These are phyloP conservation scores for Glycine soja DNA, from an alignment of 306 rosid species.

Conservation along the genomic window DNA sequence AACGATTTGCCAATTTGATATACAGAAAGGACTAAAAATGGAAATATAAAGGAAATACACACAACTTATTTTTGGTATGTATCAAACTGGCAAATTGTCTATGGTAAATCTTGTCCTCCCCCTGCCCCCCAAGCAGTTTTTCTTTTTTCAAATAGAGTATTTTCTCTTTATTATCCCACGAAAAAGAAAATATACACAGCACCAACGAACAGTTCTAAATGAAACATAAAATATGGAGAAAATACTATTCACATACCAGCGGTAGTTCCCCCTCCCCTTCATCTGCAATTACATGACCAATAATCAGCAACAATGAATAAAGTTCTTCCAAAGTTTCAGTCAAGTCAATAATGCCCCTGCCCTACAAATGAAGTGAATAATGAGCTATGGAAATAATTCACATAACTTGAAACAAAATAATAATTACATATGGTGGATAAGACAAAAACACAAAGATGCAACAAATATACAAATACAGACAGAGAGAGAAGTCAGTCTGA, in stretches of 20 bases:
- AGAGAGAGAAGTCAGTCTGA: not conserved
- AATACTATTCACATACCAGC: conserved; percentile 61
- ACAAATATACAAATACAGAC: conserved; percentile 9
- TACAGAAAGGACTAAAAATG: conserved; percentile 16
- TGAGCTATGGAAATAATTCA: conserved; percentile 47
- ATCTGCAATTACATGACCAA: conserved; percentile 91
- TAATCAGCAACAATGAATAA: conserved; percentile 83
- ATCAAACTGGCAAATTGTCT: conserved; percentile 1
- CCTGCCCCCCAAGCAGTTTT: not conserved
- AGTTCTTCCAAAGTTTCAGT: conserved; percentile 94
- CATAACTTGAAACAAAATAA: conserved; percentile 2
- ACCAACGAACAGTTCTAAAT: conserved; percentile 25
- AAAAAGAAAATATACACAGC: conserved; percentile 1
- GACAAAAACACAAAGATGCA: conserved; percentile 6
- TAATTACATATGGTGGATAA: conserved; percentile 7
- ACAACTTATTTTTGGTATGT: not conserved
- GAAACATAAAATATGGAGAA: conserved; percentile 42
- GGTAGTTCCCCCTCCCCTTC: conserved; percentile 99
- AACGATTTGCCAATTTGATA: not conserved
- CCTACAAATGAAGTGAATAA: conserved; percentile 64
- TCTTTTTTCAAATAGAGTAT: not conserved
- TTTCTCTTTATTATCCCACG: not conserved
- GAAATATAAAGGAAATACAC: not conserved
- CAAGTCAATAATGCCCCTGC: conserved; percentile 76
- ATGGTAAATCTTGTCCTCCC: not conserved